phyloP scores from a whole-genome alignment of 1,284 basidiomycete genomes.

The Ceratobasidium sp. region DNA sequence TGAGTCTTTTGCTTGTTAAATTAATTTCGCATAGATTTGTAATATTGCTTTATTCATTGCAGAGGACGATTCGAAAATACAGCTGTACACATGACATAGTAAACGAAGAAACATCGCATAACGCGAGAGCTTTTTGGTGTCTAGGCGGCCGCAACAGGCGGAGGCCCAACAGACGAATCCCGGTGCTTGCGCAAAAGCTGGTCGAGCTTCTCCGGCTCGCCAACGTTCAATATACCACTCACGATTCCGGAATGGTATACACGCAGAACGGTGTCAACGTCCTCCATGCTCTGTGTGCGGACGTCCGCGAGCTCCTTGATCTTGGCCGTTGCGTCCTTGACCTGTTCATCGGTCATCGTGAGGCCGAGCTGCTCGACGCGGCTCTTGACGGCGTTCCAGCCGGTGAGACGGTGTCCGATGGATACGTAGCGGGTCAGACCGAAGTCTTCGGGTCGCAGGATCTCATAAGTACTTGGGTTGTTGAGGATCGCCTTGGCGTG shows the following conservation, averaged over 20 bases:
- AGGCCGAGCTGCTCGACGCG: constrained; percentile 97
- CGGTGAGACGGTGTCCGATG: constrained; percentile 95
- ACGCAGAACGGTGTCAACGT: constrained; percentile 96
- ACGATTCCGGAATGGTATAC: constrained; percentile 93
- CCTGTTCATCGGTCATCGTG: constrained; percentile 83
- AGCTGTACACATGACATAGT: constrained; percentile 32
- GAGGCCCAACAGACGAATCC: constrained; percentile 52
- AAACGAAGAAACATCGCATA: constrained; percentile 24
- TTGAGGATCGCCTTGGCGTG: constrained; percentile 99
- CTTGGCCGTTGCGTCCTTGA: constrained; percentile 99
- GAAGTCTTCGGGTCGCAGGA: constrained; percentile 98
- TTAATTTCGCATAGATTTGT: background rate
- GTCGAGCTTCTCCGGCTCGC: constrained; percentile 88
- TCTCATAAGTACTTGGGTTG: constrained; percentile 99
- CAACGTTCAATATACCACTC: constrained; percentile 85
- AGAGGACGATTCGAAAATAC: constrained; percentile 20
- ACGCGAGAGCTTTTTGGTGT: constrained; percentile 5
- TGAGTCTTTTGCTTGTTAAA: background rate
- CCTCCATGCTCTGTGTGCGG: constrained; percentile 98
- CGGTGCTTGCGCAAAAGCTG: constrained; percentile 80
- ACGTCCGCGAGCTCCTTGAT: constrained; percentile 99
- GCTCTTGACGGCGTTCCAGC: constrained; percentile 99
- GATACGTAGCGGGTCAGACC: constrained; percentile 98
- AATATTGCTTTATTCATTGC: background rate
- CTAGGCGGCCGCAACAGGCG: constrained; percentile 16